Percentiles rank a stretch among this genome's conserved stretches.
These are phyloP conservation scores for Solanum bulbocastanum DNA, from an alignment of 257 asterid species.

Conservation along the genomic window DNA sequence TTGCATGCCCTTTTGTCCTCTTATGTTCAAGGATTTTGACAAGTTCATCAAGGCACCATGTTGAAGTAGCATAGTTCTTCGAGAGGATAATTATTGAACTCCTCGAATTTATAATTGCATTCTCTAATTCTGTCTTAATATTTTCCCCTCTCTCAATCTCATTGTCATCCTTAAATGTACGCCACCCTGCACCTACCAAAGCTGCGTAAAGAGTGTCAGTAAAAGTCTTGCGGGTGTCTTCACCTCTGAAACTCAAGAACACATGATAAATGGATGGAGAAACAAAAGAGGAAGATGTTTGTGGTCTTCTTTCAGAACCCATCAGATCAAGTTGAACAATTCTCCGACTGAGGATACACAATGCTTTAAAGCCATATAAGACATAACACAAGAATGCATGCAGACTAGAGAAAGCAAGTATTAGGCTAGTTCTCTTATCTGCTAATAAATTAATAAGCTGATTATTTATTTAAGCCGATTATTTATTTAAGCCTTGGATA, in stretches of 20 bases:
- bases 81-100: not conserved
- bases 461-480: not conserved
- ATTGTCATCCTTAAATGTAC: not conserved
- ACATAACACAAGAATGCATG: not conserved
- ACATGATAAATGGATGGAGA: not conserved
- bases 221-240: not conserved
- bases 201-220: not conserved
- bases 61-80: not conserved
- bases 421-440: not conserved
- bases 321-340: not conserved
- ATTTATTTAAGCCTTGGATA: not conserved
- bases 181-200: not conserved
- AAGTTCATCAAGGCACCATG: slow-evolving; percentile 1
- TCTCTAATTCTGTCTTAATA: not conserved
- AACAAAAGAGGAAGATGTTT: not conserved
- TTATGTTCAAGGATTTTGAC: not conserved
- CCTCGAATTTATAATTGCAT: not conserved
- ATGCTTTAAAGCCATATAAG: not conserved
- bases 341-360: not conserved
- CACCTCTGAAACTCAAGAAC: not conserved
- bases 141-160: not conserved
- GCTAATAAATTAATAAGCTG: not conserved
- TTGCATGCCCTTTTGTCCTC: not conserved
- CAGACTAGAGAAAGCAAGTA: not conserved
- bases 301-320: not conserved